Evolutionary conservation across 2,329 filamentous ascomycete genomes (phyloP).

Genomic region (Fusarium multiceps): DNA sequence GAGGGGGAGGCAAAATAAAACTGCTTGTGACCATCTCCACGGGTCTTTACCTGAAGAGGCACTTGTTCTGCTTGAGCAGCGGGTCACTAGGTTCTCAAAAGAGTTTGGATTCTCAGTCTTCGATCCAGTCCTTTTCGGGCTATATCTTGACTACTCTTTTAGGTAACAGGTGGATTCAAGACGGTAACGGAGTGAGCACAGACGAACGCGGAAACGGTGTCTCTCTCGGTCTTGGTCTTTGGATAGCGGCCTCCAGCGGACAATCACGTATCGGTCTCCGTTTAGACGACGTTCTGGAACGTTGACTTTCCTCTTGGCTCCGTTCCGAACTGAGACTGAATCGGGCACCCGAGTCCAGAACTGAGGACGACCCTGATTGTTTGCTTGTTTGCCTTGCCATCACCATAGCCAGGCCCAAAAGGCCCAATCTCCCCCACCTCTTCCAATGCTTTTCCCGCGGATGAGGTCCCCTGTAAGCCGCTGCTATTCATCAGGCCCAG

Average conservation of each 20-base stretch:
- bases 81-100: constrained; percentile 18
- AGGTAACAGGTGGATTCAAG: constrained; percentile 5
- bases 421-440: constrained; percentile 27
- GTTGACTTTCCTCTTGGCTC: constrained; percentile 33
- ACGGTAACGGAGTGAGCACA: constrained; percentile 29
- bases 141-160: constrained; percentile 15
- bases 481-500: constrained; percentile 35
- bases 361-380: constrained; percentile 26
- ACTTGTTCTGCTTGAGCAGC: constrained; percentile 40
- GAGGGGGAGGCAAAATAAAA: constrained; percentile 45
- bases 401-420: background rate
- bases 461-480: constrained; percentile 40
- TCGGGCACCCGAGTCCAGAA: constrained; percentile 35
- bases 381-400: constrained; percentile 12
- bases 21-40: constrained; percentile 45
- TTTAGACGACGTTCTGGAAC: constrained; percentile 42
- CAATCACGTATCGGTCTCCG: constrained; percentile 20
- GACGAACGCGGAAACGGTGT: constrained; percentile 31
- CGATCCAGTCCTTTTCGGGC: constrained; percentile 21
- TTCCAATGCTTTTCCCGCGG: constrained; percentile 36
- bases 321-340: constrained; percentile 35
- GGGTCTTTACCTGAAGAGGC: constrained; percentile 42
- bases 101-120: background rate
- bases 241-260: constrained; percentile 9
- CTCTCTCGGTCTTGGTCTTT: constrained; percentile 25